Conservation (phyloP, 2,329 filamentous ascomycete species). For the Xylaria sp. region DNA sequence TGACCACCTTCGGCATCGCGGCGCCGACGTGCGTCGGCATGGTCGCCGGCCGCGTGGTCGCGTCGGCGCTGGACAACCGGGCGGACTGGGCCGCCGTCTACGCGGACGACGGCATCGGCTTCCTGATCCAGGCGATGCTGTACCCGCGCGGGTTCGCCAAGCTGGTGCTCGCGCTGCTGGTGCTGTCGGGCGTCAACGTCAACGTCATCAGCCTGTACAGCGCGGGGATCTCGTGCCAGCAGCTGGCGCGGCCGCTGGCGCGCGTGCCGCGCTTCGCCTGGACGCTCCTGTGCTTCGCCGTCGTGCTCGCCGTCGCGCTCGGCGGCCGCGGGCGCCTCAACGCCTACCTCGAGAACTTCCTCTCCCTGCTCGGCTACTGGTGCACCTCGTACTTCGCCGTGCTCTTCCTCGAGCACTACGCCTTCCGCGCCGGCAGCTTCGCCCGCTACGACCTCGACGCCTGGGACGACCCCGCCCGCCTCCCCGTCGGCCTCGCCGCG, state of each 20-base stretch:
- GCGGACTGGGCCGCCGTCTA: constrained; percentile 45
- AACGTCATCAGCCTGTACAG: constrained; percentile 50
- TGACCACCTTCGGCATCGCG: constrained; percentile 50
- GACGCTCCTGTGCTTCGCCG: constrained; percentile 49
- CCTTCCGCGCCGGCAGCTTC: constrained; percentile 47
- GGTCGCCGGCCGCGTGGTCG: constrained; percentile 48
- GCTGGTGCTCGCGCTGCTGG: constrained; percentile 39
- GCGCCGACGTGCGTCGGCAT: constrained; percentile 54
- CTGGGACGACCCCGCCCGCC: constrained; percentile 47
- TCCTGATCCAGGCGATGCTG: constrained; percentile 48
- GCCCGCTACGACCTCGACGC: constrained; percentile 51
- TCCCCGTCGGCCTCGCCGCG: constrained; percentile 50
- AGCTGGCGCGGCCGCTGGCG: constrained; percentile 47
- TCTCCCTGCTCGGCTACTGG: constrained; percentile 54
- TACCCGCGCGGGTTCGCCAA: constrained; percentile 51
- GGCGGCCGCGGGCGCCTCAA: constrained; percentile 48
- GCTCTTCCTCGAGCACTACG: constrained; percentile 50
- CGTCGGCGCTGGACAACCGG: constrained; percentile 45
- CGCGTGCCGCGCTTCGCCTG: constrained; percentile 51
- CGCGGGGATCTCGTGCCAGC: constrained; percentile 42
- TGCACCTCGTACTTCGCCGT: constrained; percentile 52
- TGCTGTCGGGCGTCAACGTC: constrained; percentile 49
- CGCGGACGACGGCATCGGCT: constrained; percentile 45
- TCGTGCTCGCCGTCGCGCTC: constrained; percentile 49
- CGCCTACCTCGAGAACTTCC: constrained; percentile 49